Conservation (phyloP, 2,329 filamentous ascomycete genomes). For the Aspergillus persii region DNA sequence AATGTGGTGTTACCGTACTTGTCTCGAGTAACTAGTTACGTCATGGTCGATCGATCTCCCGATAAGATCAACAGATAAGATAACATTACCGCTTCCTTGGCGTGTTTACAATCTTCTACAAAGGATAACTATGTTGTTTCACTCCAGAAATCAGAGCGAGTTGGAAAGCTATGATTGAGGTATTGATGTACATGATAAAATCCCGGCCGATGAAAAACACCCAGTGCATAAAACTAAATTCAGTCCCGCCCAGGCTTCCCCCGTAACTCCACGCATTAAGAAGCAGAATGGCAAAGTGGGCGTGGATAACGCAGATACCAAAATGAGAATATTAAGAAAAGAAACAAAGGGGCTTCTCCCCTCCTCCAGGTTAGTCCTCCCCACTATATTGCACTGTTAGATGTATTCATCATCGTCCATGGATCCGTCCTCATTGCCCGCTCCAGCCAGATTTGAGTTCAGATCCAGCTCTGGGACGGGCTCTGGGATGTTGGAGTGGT, state of each 20-base stretch:
- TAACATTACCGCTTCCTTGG: background rate
- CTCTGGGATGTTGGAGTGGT: background rate
- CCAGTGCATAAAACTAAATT: background rate
- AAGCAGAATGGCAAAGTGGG: background rate
- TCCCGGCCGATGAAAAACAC: background rate
- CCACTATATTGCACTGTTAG: background rate
- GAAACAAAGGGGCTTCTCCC: background rate
- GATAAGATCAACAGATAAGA: background rate
- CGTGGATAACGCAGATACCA: no score
- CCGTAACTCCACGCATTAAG: background rate
- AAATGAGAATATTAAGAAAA: background rate
- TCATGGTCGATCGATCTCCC: no score
- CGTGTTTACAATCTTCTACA: no score
- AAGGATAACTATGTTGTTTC: no score
- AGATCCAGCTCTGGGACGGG: constrained; percentile 11
- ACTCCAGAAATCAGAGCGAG: no score
- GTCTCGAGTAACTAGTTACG: no score
- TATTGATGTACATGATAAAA: background rate
- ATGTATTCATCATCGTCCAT: constrained; percentile 35
- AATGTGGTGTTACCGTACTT: no score
- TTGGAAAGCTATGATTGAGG: background rate
- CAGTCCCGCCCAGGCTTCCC: background rate
- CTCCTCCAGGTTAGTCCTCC: background rate
- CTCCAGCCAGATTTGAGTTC: constrained; percentile 10
- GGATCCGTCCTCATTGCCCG: constrained; percentile 17